Evolutionary conservation across 23 red algal species (phyloP).

Genomic region (Agarophyton chilense): DNA sequence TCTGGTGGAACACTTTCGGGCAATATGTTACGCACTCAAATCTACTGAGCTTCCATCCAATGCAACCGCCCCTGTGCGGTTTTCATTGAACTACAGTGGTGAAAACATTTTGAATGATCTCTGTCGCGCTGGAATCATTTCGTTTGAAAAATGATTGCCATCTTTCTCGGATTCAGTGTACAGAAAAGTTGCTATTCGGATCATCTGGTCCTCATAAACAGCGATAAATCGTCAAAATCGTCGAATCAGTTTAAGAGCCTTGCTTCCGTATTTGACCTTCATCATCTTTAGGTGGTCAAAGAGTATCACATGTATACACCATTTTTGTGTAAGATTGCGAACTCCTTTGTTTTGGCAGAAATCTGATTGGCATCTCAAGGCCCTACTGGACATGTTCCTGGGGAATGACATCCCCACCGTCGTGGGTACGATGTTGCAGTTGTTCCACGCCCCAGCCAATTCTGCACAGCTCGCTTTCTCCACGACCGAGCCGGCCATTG

Average conservation of each 20-base stretch:
- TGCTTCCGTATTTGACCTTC: not conserved
- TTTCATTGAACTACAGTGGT: not conserved
- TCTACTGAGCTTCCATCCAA: not conserved
- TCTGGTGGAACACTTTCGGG: not conserved
- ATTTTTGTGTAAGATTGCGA: not conserved
- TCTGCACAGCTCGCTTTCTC: too few relatives aligned
- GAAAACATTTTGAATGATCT: conserved; percentile 8
- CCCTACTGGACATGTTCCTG: too few relatives aligned
- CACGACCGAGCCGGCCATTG: too few relatives aligned
- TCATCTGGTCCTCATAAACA: not conserved
- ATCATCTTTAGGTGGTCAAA: conserved; percentile 7
- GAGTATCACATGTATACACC: not conserved
- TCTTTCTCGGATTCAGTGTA: not conserved
- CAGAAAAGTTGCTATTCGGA: not conserved
- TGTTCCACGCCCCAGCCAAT: too few relatives aligned
- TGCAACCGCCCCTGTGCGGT: not conserved
- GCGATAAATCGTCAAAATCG: not conserved
- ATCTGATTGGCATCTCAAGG: conserved; percentile 17
- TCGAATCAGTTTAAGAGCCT: not conserved
- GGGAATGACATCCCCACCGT: too few relatives aligned
- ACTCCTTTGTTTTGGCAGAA: conserved; percentile 4
- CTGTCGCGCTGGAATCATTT: not conserved
- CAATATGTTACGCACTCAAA: not conserved
- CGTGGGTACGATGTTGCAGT: too few relatives aligned
- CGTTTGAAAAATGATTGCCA: not conserved